phyloP scores from a whole-genome alignment of 2,329 filamentous ascomycete species.

The Colletotrichum sp. region DNA sequence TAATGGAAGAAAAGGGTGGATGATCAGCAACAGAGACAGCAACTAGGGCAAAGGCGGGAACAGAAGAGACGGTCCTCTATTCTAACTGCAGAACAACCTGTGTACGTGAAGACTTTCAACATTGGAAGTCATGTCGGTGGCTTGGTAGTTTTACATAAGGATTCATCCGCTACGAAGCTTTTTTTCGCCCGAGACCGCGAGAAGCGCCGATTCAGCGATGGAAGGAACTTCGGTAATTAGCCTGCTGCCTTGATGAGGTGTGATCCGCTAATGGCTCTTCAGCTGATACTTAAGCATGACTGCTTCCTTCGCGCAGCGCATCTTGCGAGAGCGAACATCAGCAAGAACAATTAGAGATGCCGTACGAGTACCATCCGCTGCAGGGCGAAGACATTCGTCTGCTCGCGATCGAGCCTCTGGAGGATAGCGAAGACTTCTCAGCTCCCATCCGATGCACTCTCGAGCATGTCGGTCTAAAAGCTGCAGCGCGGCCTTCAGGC shows the following conservation, averaged over 20 bases:
- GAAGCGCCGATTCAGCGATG: neutral
- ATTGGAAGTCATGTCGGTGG: accelerated
- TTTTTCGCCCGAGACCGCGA: neutral
- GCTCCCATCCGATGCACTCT: neutral
- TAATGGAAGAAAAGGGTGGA: too few relatives aligned
- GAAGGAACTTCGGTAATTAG: neutral
- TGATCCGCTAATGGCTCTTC: neutral
- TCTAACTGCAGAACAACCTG: accelerated
- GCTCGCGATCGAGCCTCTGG: neutral
- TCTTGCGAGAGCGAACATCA: neutral
- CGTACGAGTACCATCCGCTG: neutral
- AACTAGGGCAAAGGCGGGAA: neutral
- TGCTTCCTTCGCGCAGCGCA: neutral
- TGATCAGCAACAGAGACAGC: neutral
- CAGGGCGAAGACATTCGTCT: neutral
- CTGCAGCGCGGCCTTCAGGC: accelerated
- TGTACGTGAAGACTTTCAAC: neutral
- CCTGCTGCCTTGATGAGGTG: neutral
- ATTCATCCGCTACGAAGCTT: neutral
- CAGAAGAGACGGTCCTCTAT: neutral
- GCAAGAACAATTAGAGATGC: neutral
- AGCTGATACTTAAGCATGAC: neutral
- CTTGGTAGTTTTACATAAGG: accelerated
- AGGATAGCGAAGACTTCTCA: neutral
- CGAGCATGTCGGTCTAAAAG: neutral